Evolutionary conservation across 2,329 filamentous ascomycete genomes (phyloP).

Genomic region (Alternaria burnsii): DNA sequence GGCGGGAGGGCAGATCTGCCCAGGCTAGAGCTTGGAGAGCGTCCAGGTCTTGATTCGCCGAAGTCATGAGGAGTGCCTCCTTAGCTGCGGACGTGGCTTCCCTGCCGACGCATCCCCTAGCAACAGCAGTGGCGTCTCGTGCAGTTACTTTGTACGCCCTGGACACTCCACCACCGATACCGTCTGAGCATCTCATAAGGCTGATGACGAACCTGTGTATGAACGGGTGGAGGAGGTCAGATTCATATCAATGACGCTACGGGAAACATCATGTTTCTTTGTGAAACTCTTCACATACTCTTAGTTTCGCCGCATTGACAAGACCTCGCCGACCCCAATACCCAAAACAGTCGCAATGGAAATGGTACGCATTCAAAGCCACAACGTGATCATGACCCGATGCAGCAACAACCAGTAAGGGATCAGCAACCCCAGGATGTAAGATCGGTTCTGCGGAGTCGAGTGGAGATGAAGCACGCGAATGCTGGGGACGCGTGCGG

Average conservation of each 20-base stretch:
- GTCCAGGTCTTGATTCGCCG: constrained; percentile 14
- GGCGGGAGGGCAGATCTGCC: constrained; percentile 21
- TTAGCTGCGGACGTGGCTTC: constrained; percentile 25
- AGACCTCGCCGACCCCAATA: constrained; percentile 6
- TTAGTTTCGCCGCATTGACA: constrained; percentile 2
- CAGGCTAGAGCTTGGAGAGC: constrained; percentile 15
- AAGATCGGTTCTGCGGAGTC: constrained; percentile 36
- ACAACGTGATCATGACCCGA: constrained; percentile 6
- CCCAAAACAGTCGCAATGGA: constrained; percentile 9
- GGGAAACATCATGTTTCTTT: neutral
- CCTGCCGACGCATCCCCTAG: constrained; percentile 1
- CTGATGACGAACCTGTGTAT: neutral
- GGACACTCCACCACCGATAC: neutral
- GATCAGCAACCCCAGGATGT: constrained; percentile 5
- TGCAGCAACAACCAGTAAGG: constrained; percentile 8
- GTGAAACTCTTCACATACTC: neutral
- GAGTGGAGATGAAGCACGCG: constrained; percentile 34
- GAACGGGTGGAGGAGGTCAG: neutral
- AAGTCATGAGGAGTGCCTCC: constrained; percentile 20
- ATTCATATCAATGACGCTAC: neutral
- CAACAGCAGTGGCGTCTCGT: constrained; percentile 5
- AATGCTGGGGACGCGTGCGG: constrained; percentile 31
- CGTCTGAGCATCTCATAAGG: neutral
- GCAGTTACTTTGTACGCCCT: constrained; percentile 1
- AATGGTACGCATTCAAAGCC: constrained; percentile 4